phyloP scores from a whole-genome alignment of 1,284 basidiomycete species.

The Ustilago esculenta region DNA sequence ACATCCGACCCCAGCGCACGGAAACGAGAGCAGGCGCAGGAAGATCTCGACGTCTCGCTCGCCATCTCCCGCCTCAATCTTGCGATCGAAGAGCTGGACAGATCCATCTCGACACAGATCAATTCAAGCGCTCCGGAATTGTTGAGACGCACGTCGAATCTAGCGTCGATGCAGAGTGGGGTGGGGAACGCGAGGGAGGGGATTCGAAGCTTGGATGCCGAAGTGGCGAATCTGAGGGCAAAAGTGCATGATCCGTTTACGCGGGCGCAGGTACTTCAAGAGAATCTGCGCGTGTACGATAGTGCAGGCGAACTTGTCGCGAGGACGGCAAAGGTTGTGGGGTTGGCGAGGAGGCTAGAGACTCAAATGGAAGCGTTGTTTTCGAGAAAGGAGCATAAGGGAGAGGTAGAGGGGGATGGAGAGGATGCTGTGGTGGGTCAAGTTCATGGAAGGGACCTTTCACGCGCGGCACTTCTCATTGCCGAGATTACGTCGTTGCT shows the following conservation, averaged over 20 bases:
- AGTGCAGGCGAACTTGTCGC: slow-evolving; percentile 29
- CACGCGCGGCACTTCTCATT: slow-evolving; percentile 46
- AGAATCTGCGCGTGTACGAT: slow-evolving; percentile 12
- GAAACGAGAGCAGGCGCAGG: slow-evolving; percentile 19
- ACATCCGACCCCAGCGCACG: neutral
- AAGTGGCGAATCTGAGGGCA: slow-evolving; percentile 8
- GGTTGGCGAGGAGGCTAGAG: slow-evolving; percentile 40
- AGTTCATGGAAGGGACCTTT: slow-evolving; percentile 43
- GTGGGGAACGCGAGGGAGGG: slow-evolving; percentile 11
- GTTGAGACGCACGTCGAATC: slow-evolving; percentile 10
- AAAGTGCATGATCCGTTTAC: slow-evolving; percentile 33
- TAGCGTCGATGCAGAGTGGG: slow-evolving; percentile 15
- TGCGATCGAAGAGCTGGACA: slow-evolving; percentile 46
- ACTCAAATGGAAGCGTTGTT: slow-evolving; percentile 48
- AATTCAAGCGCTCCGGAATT: slow-evolving; percentile 22
- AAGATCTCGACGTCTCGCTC: slow-evolving; percentile 44
- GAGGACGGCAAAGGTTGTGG: slow-evolving; percentile 24
- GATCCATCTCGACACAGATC: slow-evolving; percentile 34
- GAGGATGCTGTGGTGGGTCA: slow-evolving; percentile 46
- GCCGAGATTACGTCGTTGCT: slow-evolving; percentile 30
- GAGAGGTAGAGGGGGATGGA: slow-evolving; percentile 1
- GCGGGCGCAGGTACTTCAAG: slow-evolving; percentile 15
- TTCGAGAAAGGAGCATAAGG: slow-evolving; percentile 2
- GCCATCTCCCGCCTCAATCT: slow-evolving; percentile 49
- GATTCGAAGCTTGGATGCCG: slow-evolving; percentile 12